A percentile compares a stretch with the other conserved stretches of the same genome.
Conservation (phyloP, 2,329 filamentous ascomycete genomes). For the Apiospora malaysiana region DNA sequence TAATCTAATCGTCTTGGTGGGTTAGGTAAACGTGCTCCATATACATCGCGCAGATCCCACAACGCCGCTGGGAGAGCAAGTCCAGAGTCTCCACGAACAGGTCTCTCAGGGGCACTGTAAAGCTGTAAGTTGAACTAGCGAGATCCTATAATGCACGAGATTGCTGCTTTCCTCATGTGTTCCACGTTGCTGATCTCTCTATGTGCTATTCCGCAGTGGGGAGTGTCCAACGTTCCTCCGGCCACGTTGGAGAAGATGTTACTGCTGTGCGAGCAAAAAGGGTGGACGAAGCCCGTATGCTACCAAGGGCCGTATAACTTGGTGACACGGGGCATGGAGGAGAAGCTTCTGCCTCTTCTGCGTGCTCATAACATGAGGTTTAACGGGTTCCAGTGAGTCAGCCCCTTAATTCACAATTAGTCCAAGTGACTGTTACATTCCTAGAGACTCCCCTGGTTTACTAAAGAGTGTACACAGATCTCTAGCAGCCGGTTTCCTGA, state of each 20-base stretch:
- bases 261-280: slow-evolving; percentile 40
- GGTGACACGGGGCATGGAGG: slow-evolving; percentile 43
- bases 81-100: slow-evolving; percentile 40
- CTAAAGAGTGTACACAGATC: slow-evolving; percentile 30
- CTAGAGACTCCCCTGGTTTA: no score
- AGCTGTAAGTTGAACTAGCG: slow-evolving; percentile 25
- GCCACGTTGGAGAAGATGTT: slow-evolving; percentile 40
- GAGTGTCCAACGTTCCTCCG: slow-evolving; percentile 44
- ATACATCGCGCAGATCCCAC: slow-evolving; percentile 42
- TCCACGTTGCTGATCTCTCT: neutral
- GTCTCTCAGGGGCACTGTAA: slow-evolving; percentile 40
- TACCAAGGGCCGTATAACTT: slow-evolving; percentile 49
- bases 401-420: neutral
- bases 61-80: slow-evolving; percentile 44
- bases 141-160: neutral
- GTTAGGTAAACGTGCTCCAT: slow-evolving; percentile 44
- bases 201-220: slow-evolving; percentile 33
- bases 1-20: neutral
- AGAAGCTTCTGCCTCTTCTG: slow-evolving; percentile 42
- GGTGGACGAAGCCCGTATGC: slow-evolving; percentile 43
- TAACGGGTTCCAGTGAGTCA: neutral
- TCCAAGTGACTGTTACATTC: no score
- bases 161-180: no score
- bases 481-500: slow-evolving; percentile 41
- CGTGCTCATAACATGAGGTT: slow-evolving; percentile 25